Evolutionary conservation across 257 asterid species (phyloP).

Genomic region (Solanum paucissectum): DNA sequence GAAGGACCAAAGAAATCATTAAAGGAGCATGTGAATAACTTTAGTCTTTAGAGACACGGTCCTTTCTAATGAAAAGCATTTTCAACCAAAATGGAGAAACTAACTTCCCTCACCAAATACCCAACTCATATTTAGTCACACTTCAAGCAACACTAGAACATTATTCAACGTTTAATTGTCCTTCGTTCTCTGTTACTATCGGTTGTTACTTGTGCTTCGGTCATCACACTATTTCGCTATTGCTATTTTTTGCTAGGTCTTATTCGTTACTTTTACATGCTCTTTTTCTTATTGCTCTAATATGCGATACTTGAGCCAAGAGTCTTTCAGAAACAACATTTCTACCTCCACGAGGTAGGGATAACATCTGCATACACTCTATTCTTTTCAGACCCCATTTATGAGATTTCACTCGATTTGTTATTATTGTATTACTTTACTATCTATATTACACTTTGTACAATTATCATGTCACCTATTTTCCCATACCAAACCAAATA

Average conservation of each 20-base stretch:
- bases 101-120: not conserved
- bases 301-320: not conserved
- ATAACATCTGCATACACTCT: not conserved
- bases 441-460: too few relatives aligned
- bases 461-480: not conserved
- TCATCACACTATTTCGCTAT: not conserved
- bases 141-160: not conserved
- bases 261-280: too few relatives aligned
- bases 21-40: not conserved
- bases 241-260: not conserved
- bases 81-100: not conserved
- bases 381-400: not conserved
- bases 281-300: not conserved
- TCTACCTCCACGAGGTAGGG: not conserved
- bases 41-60: not conserved
- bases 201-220: too few relatives aligned
- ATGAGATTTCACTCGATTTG: not conserved
- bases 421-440: not conserved
- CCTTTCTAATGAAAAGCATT: not conserved
- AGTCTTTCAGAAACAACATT: too few relatives aligned
- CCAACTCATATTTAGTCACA: not conserved
- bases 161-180: not conserved
- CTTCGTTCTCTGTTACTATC: too few relatives aligned
- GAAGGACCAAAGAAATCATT: not conserved
- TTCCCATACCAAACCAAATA: not conserved